Evolutionary conservation across 768 basidiomycete genomes (phyloP), one percentile per base, ranked within the genome.

Genomic region (Termitomyces sp.): DNA sequence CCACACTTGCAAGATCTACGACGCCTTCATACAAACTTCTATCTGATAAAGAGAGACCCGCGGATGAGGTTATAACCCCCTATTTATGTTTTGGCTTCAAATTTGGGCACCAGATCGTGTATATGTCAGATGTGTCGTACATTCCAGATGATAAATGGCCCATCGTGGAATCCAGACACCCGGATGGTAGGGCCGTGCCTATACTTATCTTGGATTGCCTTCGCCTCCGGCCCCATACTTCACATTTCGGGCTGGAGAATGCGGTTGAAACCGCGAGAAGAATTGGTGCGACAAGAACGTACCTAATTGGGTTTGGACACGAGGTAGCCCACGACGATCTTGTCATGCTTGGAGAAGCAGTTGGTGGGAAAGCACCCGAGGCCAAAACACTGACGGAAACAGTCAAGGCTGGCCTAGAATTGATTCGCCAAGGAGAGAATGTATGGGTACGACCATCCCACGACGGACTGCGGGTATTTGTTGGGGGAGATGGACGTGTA

Each of bases 91-190:
- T 87, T 64, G 89, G 87, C 30, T 91, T 91, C 74, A 79, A 82
- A 65, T 76, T 91, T 46, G 81, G 87, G 64, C 75, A 87, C 36
- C 72, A 80, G 32, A 71, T 95, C 46, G 76, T 85, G 14, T 95
- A 95, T 73, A 78, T 96, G 58, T 88, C 89, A 27, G 95, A 97
- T 69, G 89, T 88, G 42, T 91, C 89, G 9, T 73, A 82, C 63
- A 89, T 96, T 55, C 93, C 94, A 2, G 83, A 88, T 8, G 78
- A 82, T 36, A 81, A 85, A 40, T 92, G 89, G 89, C 65, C 70
- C 20, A 64, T 84, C 51, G 71, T 87, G 52, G 65, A 70, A 53
- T 64, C 65, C 18, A 59, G 62, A 48, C 47, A 27, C 24, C 60
- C 56, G 50, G 57, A 62, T 43, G 57, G 55, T 26, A 62, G 57